Evolutionary conservation across 305 asterid genomes (phyloP).

Genomic region (Fraxinus sp.): DNA sequence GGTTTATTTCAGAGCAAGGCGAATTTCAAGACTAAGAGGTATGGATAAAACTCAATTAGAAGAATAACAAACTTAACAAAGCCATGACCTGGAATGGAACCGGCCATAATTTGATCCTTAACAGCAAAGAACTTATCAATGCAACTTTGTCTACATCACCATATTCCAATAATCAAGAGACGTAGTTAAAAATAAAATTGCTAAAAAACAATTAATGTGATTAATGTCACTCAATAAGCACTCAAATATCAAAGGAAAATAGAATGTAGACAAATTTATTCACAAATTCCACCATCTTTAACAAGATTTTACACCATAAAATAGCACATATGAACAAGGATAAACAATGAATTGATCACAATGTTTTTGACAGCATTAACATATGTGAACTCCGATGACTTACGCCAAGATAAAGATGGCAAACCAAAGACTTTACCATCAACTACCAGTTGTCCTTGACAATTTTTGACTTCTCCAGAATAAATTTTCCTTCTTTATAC

Average conservation of each 20-base stretch:
- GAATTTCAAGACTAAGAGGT: not conserved
- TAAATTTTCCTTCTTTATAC: slow-evolving; percentile 56
- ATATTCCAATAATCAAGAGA: not conserved
- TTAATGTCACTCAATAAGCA: not conserved
- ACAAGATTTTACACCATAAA: slow-evolving; percentile 25
- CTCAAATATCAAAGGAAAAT: not conserved
- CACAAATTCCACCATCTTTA: slow-evolving; percentile 23
- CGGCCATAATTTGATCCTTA: not conserved
- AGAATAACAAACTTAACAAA: not conserved
- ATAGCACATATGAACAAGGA: slow-evolving; percentile 33
- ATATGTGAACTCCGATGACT: slow-evolving; percentile 15
- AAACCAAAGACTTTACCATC: not conserved
- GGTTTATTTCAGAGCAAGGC: not conserved
- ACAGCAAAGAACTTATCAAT: not conserved
- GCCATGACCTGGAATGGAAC: not conserved
- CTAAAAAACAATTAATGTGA: slow-evolving; percentile 1
- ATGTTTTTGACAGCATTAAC: slow-evolving; percentile 6
- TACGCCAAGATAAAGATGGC: slow-evolving; percentile 10
- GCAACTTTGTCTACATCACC: not conserved
- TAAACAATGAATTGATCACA: slow-evolving; percentile 34
- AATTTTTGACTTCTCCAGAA: slow-evolving; percentile 54
- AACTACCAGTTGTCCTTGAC: slow-evolving; percentile 55
- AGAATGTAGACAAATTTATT: slow-evolving; percentile 20
- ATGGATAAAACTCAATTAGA: not conserved
- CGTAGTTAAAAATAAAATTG: not conserved